phyloP scores from a whole-genome alignment of 441 rosid species.

The Biscutella laevigata region DNA sequence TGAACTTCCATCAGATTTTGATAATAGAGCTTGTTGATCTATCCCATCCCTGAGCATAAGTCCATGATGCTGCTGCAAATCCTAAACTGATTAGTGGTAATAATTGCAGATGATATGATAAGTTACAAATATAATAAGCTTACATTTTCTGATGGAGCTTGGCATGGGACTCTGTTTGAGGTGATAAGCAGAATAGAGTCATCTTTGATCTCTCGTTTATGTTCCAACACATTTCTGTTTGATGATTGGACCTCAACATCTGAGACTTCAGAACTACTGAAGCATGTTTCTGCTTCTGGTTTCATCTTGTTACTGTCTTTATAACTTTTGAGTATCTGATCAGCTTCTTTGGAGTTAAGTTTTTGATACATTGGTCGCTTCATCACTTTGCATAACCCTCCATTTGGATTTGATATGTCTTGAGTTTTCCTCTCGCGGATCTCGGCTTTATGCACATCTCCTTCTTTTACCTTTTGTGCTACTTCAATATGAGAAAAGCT shows the following conservation, averaged over 20 bases:
- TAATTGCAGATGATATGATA: conserved; percentile 5
- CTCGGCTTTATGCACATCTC: conserved; percentile 27
- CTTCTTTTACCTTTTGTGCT: conserved; percentile 19
- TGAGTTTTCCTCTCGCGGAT: conserved; percentile 34
- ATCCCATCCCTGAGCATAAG: conserved; percentile 14
- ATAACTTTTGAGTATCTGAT: conserved; percentile 13
- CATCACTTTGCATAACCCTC: conserved; percentile 24
- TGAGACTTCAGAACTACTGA: conserved; percentile 13
- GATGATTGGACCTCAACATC: conserved; percentile 10
- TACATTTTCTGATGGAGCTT: conserved; percentile 37
- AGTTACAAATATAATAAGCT: conserved; percentile 24
- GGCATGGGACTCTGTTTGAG: conserved; percentile 24
- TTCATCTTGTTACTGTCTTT: conserved; percentile 28
- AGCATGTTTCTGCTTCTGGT: conserved; percentile 30
- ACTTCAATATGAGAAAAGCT: conserved; percentile 23
- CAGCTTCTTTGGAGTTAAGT: conserved; percentile 28
- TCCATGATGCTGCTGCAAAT: conserved; percentile 30
- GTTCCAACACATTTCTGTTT: background rate
- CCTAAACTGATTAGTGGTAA: conserved; percentile 12
- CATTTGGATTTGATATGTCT: conserved; percentile 30
- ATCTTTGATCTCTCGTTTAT: conserved; percentile 21
- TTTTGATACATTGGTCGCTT: conserved; percentile 29
- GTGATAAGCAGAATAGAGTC: conserved; percentile 24
- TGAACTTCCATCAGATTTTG: conserved; percentile 12
- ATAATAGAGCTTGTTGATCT: conserved; percentile 29